phyloP scores from a whole-genome alignment of 768 basidiomycete genomes.

The Pleurotus sapidus region DNA sequence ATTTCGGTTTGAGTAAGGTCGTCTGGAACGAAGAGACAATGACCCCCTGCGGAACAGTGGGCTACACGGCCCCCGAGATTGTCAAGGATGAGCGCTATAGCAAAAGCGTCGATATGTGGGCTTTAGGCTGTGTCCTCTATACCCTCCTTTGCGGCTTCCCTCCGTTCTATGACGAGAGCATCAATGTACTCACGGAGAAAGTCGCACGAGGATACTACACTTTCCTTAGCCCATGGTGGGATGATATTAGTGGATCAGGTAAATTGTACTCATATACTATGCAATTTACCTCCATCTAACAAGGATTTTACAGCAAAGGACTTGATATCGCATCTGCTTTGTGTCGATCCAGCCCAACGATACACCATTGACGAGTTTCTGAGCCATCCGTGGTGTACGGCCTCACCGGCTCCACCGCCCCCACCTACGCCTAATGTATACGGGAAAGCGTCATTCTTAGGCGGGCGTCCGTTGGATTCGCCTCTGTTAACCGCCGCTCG shows the following conservation, averaged over 20 bases:
- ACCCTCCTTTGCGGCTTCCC: conserved; percentile 96
- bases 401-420: conserved; percentile 56
- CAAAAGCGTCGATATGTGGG: conserved; percentile 99
- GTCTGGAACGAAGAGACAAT: conserved; percentile 99
- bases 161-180: conserved; percentile 99
- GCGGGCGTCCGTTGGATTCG: conserved; percentile 70
- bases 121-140: conserved; percentile 97
- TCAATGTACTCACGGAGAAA: conserved; percentile 97
- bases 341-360: conserved; percentile 92
- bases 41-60: conserved; percentile 99
- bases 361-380: conserved; percentile 99
- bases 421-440: conserved; percentile 63
- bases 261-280: conserved; percentile 13
- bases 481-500: conserved; percentile 82
- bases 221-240: conserved; percentile 99
- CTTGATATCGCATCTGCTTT: conserved; percentile 89
- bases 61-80: conserved; percentile 98
- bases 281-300: neutral
- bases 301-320: conserved; percentile 70
- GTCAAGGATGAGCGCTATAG: conserved; percentile 98
- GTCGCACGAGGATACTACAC: conserved; percentile 97
- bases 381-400: conserved; percentile 92
- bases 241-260: conserved; percentile 86
- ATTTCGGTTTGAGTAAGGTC: conserved; percentile 95
- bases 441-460: conserved; percentile 25